A percentile compares a stretch with the other conserved stretches of the same genome.
These are phyloP conservation scores for Phellopilus nigrolimitatus DNA, from an alignment of 1,284 basidiomycete genomes.

Conservation along the genomic window DNA sequence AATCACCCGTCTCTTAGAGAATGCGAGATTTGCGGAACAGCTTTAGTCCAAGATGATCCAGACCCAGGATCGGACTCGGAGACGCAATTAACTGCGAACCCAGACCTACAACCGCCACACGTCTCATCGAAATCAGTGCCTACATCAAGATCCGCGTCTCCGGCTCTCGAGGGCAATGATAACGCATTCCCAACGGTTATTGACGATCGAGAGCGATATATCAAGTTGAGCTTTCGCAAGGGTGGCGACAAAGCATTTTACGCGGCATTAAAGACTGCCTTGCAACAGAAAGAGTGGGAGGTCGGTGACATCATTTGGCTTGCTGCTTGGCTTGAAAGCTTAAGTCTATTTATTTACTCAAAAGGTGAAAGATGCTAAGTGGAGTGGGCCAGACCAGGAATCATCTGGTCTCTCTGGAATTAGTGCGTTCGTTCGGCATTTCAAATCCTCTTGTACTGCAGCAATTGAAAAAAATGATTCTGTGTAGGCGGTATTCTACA, in stretches of 20 bases:
- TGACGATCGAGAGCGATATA: slow-evolving; percentile 34
- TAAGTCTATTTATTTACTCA: slow-evolving; percentile 26
- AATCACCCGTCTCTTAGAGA: slow-evolving; percentile 73
- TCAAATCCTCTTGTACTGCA: too few species aligned
- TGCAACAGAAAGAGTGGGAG: slow-evolving; percentile 83
- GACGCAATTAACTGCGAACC: slow-evolving; percentile 20
- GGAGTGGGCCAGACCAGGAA: neutral
- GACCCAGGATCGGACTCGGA: slow-evolving; percentile 14
- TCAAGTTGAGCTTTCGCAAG: slow-evolving; percentile 85
- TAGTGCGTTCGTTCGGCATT: slow-evolving; percentile 33
- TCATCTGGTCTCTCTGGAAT: slow-evolving; percentile 40
- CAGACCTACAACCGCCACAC: slow-evolving; percentile 19
- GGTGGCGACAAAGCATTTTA: slow-evolving; percentile 90
- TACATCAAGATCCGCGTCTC: slow-evolving; percentile 52
- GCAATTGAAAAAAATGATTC: too few species aligned
- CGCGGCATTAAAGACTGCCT: slow-evolving; percentile 66
- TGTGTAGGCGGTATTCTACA: slow-evolving; percentile 18
- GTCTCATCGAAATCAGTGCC: slow-evolving; percentile 53
- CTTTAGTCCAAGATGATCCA: slow-evolving; percentile 34
- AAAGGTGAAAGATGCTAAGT: neutral
- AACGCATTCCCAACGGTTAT: slow-evolving; percentile 30
- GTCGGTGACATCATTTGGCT: slow-evolving; percentile 34
- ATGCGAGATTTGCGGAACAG: slow-evolving; percentile 89
- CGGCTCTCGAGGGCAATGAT: slow-evolving; percentile 37
- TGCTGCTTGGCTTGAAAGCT: slow-evolving; percentile 20